Evolutionary conservation across 306 rosid genomes (phyloP), one percentile per base, ranked within the genome.

Genomic region (Vigna nakashimae): DNA sequence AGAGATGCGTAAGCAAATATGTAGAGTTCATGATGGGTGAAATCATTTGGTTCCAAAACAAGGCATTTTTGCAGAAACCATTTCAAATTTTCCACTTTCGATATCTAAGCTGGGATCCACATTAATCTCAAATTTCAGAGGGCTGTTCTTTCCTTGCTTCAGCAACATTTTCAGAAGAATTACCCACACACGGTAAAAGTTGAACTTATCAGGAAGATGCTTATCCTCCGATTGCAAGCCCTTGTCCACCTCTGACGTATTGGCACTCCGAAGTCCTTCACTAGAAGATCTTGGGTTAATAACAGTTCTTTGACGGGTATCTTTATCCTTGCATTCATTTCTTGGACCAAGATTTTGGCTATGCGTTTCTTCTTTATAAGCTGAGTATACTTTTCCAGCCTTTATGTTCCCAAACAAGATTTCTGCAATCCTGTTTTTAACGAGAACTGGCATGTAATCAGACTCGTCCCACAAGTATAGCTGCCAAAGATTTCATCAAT

Each of bases 391-490:
- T 48, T 83, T 83, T 69, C 88, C 93, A 28, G 97, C 98, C 82
- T 79, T 89, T 76, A 92, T 80, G 82, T 90, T 94, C 50, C 93
- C 97, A 77, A 92, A 94, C 88, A 94, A 86, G 69, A 90, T 83
- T 67, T 90, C 96, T 40, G 97, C 97, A 0, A 91, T 96, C 75
- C 65, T 88, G 84, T 92, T 90, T 87, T 65, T 90, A 50, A 94
- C 92, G 0, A 92, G 90, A 76, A 89, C 67, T 2, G 93, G 93
- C 63, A 90, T 71, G 73, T 82, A 88, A 52, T 88, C 89, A 7
- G 93, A 89, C 69, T 88, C 92, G 36, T 94, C 97, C 96, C 96
- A 94, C 32, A 90, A 74, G 70, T 89, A 91, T 52, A 94, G 68
- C 94, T 94, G 87, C 84, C 73, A 57, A 66, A 79, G 65, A 17